Percentiles rank a stretch among this genome's conserved stretches.
phyloP scores from a whole-genome alignment of 2,329 filamentous ascomycete species.

The Aspergillus pseudotamarii region DNA sequence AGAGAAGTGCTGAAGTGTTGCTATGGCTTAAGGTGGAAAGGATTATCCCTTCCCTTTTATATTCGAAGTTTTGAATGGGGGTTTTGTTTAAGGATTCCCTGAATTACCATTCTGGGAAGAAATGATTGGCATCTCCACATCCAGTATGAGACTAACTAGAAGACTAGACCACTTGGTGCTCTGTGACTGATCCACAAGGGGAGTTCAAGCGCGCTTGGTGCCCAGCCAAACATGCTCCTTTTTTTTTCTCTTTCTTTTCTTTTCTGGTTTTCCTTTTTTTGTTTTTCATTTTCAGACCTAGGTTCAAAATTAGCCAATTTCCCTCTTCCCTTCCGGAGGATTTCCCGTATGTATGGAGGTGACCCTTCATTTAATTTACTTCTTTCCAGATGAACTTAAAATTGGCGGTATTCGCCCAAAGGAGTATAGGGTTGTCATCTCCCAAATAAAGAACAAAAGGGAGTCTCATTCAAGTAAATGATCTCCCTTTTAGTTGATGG shows the following conservation, averaged over 20 bases:
- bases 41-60: not conserved
- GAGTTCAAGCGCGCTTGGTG: not conserved
- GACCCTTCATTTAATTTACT: not conserved
- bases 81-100: not conserved
- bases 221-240: not conserved
- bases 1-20: not conserved
- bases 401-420: not conserved
- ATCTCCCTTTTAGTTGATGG: conserved; percentile 4
- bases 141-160: not conserved
- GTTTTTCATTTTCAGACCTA: not conserved
- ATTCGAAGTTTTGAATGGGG: not conserved
- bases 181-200: conserved; percentile 13
- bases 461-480: not conserved
- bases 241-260: not conserved
- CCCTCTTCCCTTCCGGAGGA: not conserved
- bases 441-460: not conserved
- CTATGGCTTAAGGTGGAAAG: not conserved
- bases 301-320: not conserved
- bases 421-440: not conserved
- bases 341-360: not conserved
- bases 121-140: conserved; percentile 13
- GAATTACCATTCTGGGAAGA: not conserved
- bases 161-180: conserved; percentile 12
- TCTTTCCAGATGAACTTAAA: not conserved
- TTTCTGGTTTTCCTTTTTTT: not conserved